phyloP scores from a whole-genome alignment of 306 rosid species.

The Corylus heterophylla region DNA sequence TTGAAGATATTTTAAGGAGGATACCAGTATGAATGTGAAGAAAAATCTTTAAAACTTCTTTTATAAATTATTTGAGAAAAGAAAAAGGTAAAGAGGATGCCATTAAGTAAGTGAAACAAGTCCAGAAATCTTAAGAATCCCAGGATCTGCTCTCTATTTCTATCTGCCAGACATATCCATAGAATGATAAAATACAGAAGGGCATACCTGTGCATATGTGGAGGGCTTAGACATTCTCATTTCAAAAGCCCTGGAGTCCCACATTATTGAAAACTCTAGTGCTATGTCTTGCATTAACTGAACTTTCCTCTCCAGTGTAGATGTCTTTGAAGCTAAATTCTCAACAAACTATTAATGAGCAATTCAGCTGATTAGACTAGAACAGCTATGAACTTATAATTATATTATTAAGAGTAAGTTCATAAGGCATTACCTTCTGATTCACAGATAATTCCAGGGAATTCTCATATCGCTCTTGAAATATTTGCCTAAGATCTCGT shows the following conservation, averaged over 20 bases:
- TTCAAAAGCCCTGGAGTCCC: slow-evolving; percentile 84
- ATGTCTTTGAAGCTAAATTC: slow-evolving; percentile 61
- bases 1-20: slow-evolving; percentile 14
- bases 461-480: slow-evolving; percentile 75
- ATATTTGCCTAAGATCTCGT: slow-evolving; percentile 81
- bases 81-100: neutral
- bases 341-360: slow-evolving; percentile 63
- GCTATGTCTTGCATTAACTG: slow-evolving; percentile 74
- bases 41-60: slow-evolving; percentile 1
- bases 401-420: slow-evolving; percentile 12
- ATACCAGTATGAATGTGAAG: slow-evolving; percentile 3
- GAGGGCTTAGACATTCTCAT: slow-evolving; percentile 71
- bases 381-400: slow-evolving; percentile 12
- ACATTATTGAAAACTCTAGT: slow-evolving; percentile 69
- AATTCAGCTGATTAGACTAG: slow-evolving; percentile 34
- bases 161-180: slow-evolving; percentile 10
- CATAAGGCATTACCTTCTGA: slow-evolving; percentile 49
- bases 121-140: neutral
- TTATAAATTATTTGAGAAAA: neutral
- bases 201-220: slow-evolving; percentile 51
- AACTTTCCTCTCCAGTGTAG: slow-evolving; percentile 75
- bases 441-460: slow-evolving; percentile 62
- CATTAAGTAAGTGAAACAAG: neutral
- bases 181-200: slow-evolving; percentile 14
- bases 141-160: slow-evolving; percentile 1